phyloP scores from a whole-genome alignment of 208 protist genomes.

The Herpetomonas tarakana region DNA sequence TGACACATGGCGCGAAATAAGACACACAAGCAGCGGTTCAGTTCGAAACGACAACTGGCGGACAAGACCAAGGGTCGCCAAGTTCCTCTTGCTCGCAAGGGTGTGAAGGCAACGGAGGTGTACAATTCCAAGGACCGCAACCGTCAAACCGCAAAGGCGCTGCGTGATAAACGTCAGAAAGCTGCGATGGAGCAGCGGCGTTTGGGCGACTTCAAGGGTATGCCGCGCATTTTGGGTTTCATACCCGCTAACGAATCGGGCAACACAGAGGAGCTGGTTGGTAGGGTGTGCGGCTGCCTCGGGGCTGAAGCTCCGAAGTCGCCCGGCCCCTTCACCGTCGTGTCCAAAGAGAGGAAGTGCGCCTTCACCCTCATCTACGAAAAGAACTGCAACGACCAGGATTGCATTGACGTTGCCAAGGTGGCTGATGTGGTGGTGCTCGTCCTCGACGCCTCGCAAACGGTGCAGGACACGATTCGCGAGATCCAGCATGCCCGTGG shows the following conservation, averaged over 20 bases:
- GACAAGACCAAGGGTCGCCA: conserved; percentile 68
- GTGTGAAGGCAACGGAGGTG: conserved; percentile 37
- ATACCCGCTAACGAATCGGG: conserved; percentile 82
- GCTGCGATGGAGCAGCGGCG: conserved; percentile 45
- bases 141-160: conserved; percentile 37
- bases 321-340: conserved; percentile 53
- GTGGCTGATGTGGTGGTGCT: conserved; percentile 83
- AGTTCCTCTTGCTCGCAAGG: conserved; percentile 21
- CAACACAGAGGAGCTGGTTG: conserved; percentile 70
- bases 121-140: conserved; percentile 47
- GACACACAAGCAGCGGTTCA: conserved; percentile 55
- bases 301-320: conserved; percentile 24
- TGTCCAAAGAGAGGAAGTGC: conserved; percentile 56
- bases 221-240: conserved; percentile 74
- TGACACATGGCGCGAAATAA: conserved; percentile 86
- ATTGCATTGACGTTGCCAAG: conserved; percentile 80
- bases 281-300: conserved; percentile 50
- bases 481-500: conserved; percentile 48
- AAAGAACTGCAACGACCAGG: conserved; percentile 76
- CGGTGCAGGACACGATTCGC: conserved; percentile 76
- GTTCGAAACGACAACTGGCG: conserved; percentile 39
- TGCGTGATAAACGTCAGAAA: conserved; percentile 45
- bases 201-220: conserved; percentile 38
- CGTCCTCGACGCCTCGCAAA: conserved; percentile 70
- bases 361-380: conserved; percentile 82